Evolutionary conservation across 2,329 filamentous ascomycete species (phyloP).

Genomic region (Orbilia oligospora): DNA sequence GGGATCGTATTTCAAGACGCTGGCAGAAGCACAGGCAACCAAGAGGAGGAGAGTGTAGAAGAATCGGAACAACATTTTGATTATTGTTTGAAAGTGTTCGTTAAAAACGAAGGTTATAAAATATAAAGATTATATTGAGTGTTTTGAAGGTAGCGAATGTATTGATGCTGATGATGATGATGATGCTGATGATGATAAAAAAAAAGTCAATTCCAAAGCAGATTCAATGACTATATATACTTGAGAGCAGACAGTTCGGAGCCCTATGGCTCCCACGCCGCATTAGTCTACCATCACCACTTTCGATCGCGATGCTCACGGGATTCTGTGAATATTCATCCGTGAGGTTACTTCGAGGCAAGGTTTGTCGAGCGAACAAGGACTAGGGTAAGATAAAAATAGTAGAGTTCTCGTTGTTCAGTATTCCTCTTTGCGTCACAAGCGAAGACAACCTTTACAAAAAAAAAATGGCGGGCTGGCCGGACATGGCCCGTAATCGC

Average conservation of each 20-base stretch:
- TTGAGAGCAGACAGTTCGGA: slow-evolving; percentile 14
- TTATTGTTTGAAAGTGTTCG: slow-evolving; percentile 31
- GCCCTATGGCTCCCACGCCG: background rate
- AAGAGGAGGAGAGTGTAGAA: slow-evolving; percentile 31
- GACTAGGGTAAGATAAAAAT: slow-evolving; percentile 47
- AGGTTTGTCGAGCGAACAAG: slow-evolving; percentile 24
- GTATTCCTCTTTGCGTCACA: slow-evolving; percentile 51
- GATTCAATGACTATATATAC: slow-evolving; percentile 45
- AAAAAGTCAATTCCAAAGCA: slow-evolving; percentile 12
- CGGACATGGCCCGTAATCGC: slow-evolving; percentile 16
- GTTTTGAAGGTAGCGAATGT: slow-evolving; percentile 33
- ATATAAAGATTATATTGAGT: slow-evolving; percentile 31
- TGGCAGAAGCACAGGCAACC: slow-evolving; percentile 36
- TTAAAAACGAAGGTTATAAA: slow-evolving; percentile 32
- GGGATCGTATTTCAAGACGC: slow-evolving; percentile 30
- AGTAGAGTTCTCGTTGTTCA: slow-evolving; percentile 35
- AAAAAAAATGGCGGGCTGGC: slow-evolving; percentile 26
- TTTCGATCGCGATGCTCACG: slow-evolving; percentile 38
- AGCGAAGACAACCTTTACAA: slow-evolving; percentile 18
- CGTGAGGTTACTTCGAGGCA: slow-evolving; percentile 46
- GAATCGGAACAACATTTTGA: slow-evolving; percentile 57
- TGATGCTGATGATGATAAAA: slow-evolving; percentile 37
- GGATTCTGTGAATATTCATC: slow-evolving; percentile 46
- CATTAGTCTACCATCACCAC: slow-evolving; percentile 20
- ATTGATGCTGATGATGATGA: slow-evolving; percentile 16